Conservation (phyloP, 306 rosid species). For the Luffa acutangula region DNA sequence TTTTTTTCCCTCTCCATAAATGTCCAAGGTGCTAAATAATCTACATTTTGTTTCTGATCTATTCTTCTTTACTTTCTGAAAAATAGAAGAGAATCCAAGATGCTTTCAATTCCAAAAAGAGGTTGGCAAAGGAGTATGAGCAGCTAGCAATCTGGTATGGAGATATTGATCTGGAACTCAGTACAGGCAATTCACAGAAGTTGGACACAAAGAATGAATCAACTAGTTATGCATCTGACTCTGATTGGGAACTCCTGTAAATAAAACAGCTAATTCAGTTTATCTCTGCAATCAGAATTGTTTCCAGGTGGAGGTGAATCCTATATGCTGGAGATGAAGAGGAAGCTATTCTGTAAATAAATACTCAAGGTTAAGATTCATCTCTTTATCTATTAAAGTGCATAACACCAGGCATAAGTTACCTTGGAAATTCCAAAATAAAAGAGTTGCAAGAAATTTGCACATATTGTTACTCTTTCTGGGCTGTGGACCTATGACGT, state of each 20-base stretch:
- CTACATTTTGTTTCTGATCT: not conserved
- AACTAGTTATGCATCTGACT: slow-evolving; percentile 35
- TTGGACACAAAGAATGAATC: slow-evolving; percentile 12
- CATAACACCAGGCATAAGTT: not conserved
- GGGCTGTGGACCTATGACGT: not conserved
- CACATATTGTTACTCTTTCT: not conserved
- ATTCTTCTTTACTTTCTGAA: slow-evolving; percentile 6
- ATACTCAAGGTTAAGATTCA: not conserved
- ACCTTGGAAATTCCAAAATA: not conserved
- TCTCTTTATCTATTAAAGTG: not conserved
- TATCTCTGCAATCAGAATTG: slow-evolving; percentile 1
- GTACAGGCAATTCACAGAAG: slow-evolving; percentile 9
- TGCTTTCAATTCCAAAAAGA: slow-evolving; percentile 62
- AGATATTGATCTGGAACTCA: slow-evolving; percentile 30
- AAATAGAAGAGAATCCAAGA: slow-evolving; percentile 61
- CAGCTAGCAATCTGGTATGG: slow-evolving; percentile 85
- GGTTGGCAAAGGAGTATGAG: slow-evolving; percentile 69
- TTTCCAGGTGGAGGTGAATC: not conserved
- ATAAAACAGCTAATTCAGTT: slow-evolving; percentile 12
- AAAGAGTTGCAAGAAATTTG: not conserved
- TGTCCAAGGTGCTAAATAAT: not conserved
- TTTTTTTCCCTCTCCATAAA: not conserved
- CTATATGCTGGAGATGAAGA: not conserved
- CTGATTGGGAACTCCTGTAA: slow-evolving; percentile 78
- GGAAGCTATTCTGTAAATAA: not conserved